A percentile compares a stretch with the other conserved stretches of the same genome.
These are phyloP conservation scores for Blastocrithidia nonstop DNA, from an alignment of 208 protist genomes.

Conservation along the genomic window DNA sequence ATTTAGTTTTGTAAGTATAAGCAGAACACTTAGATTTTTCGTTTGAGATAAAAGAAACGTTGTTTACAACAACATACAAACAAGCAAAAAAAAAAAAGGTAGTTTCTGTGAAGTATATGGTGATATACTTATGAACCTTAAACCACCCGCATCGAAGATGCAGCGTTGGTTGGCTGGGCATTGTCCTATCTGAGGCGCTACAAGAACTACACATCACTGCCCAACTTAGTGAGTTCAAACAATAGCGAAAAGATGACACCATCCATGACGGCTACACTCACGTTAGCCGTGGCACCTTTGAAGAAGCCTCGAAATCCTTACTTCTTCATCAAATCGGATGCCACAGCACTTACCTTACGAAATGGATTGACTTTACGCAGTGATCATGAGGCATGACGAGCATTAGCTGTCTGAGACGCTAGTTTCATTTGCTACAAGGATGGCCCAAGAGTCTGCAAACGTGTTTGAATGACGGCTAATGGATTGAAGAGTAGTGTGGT, in stretches of 20 bases:
- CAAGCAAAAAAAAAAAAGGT: too few relatives aligned
- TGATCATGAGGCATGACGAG: conserved; percentile 5
- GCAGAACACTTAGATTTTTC: too few relatives aligned
- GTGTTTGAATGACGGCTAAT: conserved; percentile 61
- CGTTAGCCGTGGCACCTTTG: conserved; percentile 64
- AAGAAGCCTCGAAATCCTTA: conserved; percentile 65
- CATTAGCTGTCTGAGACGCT: not conserved
- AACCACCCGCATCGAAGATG: too few relatives aligned
- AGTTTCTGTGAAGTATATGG: too few relatives aligned
- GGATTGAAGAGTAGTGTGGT: conserved; percentile 72
- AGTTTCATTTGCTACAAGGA: conserved; percentile 1
- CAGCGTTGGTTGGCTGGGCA: too few relatives aligned
- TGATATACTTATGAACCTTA: too few relatives aligned
- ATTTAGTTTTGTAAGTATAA: too few relatives aligned
- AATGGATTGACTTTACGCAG: conserved; percentile 9
- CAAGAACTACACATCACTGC: conserved; percentile 61
- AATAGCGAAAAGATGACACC: conserved; percentile 64
- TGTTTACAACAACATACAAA: too few relatives aligned
- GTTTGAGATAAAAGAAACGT: too few relatives aligned
- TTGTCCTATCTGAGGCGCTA: too few relatives aligned
- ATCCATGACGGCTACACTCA: conserved; percentile 49
- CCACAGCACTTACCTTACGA: conserved; percentile 13
- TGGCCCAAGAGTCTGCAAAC: conserved; percentile 49
- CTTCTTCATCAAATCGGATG: conserved; percentile 24
- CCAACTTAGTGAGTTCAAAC: conserved; percentile 78